Conservation (phyloP, 441 rosid species). For the Jatropha multifida region DNA sequence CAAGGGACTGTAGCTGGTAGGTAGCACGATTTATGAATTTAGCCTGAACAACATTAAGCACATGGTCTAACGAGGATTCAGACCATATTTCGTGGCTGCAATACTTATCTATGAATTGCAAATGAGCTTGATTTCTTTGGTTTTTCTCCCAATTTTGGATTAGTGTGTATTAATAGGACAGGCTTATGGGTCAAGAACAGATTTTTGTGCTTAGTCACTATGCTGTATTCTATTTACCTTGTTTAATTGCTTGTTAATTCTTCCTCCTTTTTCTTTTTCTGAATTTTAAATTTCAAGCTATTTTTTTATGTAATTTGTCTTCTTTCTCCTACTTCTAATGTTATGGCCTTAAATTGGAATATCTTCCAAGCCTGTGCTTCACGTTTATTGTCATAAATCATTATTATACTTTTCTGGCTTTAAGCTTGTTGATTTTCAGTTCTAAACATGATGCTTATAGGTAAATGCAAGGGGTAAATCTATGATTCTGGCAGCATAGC, state of each 20-base stretch:
- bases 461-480: background rate
- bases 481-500: background rate
- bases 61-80: too few species aligned
- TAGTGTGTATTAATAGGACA: background rate
- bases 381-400: background rate
- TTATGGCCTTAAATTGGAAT: background rate
- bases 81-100: too few species aligned
- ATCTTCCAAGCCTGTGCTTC: background rate
- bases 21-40: too few species aligned
- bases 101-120: background rate
- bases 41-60: too few species aligned
- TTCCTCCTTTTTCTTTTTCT: background rate
- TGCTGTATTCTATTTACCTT: background rate
- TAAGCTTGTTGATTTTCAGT: background rate
- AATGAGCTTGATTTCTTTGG: background rate
- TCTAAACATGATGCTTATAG: background rate
- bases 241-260: background rate
- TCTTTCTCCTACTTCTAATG: background rate
- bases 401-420: background rate
- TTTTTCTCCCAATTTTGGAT: background rate
- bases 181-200: background rate
- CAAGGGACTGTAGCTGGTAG: too few species aligned
- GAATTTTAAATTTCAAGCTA: background rate
- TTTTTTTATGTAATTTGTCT: background rate
- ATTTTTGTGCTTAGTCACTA: background rate